Conservation (phyloP, 495 filamentous ascomycete species). For the Symbiotaphrina buchneri region DNA sequence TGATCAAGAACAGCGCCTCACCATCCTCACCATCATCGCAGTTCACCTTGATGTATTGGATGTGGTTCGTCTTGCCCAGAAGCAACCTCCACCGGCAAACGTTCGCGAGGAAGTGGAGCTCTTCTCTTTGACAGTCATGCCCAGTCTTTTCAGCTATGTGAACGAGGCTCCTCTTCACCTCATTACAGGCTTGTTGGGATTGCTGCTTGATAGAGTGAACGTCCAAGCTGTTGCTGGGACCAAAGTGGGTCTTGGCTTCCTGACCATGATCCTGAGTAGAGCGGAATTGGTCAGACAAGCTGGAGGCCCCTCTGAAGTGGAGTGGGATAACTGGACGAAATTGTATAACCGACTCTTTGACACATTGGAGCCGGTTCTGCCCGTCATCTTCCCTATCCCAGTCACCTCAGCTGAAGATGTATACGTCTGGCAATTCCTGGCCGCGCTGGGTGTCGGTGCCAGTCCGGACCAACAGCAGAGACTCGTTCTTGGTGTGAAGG, state of each 20-base stretch:
- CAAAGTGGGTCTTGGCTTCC: slow-evolving; percentile 63
- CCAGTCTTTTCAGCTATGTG: slow-evolving; percentile 65
- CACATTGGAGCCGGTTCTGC: slow-evolving; percentile 57
- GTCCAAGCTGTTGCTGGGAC: slow-evolving; percentile 58
- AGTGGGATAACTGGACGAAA: slow-evolving; percentile 56
- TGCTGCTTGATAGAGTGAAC: slow-evolving; percentile 65
- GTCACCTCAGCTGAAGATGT: slow-evolving; percentile 70
- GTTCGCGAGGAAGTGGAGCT: slow-evolving; percentile 82
- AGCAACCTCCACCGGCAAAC: slow-evolving; percentile 35
- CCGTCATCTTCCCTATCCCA: slow-evolving; percentile 64
- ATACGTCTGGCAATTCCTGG: slow-evolving; percentile 95
- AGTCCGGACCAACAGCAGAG: slow-evolving; percentile 84
- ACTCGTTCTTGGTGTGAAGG: slow-evolving; percentile 88
- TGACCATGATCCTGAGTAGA: slow-evolving; percentile 87
- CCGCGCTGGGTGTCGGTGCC: slow-evolving; percentile 78
- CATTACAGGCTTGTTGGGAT: slow-evolving; percentile 66
- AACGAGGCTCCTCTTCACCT: slow-evolving; percentile 80
- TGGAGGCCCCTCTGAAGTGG: slow-evolving; percentile 38
- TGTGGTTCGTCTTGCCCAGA: slow-evolving; percentile 60
- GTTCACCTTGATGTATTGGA: slow-evolving; percentile 84
- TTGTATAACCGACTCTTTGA: slow-evolving; percentile 79
- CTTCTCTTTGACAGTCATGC: slow-evolving; percentile 72
- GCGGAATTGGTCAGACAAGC: slow-evolving; percentile 81
- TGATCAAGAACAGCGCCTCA: slow-evolving; percentile 75
- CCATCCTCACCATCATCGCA: slow-evolving; percentile 83